Percentiles rank a stretch among this genome's conserved stretches.
Conservation (phyloP, 2,329 filamentous ascomycete genomes). For the Paecilomyces sp. region DNA sequence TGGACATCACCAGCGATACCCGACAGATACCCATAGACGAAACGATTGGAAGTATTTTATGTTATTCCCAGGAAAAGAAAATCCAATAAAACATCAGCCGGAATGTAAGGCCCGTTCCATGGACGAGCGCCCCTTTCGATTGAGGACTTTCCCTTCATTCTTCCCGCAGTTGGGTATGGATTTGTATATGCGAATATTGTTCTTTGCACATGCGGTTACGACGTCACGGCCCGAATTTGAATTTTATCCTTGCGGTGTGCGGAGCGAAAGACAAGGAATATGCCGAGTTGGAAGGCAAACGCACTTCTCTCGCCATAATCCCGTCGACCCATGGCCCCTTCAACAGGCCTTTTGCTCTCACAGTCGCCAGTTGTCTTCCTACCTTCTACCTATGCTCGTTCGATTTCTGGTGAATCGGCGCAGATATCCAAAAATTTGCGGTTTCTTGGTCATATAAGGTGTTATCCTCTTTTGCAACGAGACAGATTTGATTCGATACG, state of each 20-base stretch:
- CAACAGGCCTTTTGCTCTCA: not conserved
- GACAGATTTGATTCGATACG: not conserved
- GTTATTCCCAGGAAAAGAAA: not conserved
- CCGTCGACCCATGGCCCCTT: not conserved
- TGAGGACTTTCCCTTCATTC: not conserved
- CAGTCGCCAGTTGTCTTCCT: not conserved
- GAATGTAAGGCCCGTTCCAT: not conserved
- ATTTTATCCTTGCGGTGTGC: not conserved
- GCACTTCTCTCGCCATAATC: not conserved
- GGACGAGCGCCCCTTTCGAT: not conserved
- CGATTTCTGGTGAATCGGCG: not conserved
- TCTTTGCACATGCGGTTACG: conserved; percentile 2
- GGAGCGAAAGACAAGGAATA: not conserved
- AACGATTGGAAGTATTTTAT: not conserved
- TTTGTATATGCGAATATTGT: conserved; percentile 1
- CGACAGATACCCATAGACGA: conserved; percentile 3
- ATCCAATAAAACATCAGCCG: not conserved
- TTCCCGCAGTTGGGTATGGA: not conserved
- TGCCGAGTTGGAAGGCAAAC: not conserved
- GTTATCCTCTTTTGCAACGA: not conserved
- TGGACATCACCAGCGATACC: not conserved
- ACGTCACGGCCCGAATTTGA: not conserved
- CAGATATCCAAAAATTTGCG: not conserved
- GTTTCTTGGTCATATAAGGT: not conserved
- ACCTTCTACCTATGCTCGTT: not conserved